Evolutionary conservation across 345 rosid genomes (phyloP), one percentile per base, ranked within the genome.

Genomic region (Acer campestre): DNA sequence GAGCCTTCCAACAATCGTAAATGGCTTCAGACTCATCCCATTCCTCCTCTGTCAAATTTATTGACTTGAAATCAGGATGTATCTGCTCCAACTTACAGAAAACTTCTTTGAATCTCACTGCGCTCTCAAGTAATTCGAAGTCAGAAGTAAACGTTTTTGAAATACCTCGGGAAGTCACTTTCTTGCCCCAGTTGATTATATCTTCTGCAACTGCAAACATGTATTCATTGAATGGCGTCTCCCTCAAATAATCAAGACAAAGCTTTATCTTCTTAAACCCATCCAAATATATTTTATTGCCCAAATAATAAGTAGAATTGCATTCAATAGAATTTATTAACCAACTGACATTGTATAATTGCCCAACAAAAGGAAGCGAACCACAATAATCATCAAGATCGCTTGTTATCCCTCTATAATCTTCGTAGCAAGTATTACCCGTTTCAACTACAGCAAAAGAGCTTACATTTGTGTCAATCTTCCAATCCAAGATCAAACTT

Each of bases 121-220:
- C 7, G 0, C 2, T 3, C 38, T 22, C 0, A 9, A 53, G 0
- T 18, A 25, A 12, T 2, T 11, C 46, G 46, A 42, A 42, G 46
- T 42, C 46, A 9, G 46, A 42, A 8, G 16, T 46, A 61, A 58
- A 27, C 1, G 10, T 14, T 0, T 7, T 23, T 1, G 23, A 10
- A 4, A 22, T 35, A 35, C 38, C 38, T 35, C 38, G 6, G 38
- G 38, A 35, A 7, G 10, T 1, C 11, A 25, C 0, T 0, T 27
- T 25, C 0, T 25, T 23, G 38, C 1, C 3, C 29, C 17, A 62
- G 7, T 23, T 62, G 14, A 17, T 17, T 0, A 0, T 0, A 23
- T 59, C 10, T n/a, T 5, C 27, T n/a, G 63, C 63, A 59, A 7
- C 10, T n/a, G 20, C 10, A 7, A 59, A n/a, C 29, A n/a, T 61